Conservation (phyloP, 305 asterid species). For the Caryopteris hybrid region DNA sequence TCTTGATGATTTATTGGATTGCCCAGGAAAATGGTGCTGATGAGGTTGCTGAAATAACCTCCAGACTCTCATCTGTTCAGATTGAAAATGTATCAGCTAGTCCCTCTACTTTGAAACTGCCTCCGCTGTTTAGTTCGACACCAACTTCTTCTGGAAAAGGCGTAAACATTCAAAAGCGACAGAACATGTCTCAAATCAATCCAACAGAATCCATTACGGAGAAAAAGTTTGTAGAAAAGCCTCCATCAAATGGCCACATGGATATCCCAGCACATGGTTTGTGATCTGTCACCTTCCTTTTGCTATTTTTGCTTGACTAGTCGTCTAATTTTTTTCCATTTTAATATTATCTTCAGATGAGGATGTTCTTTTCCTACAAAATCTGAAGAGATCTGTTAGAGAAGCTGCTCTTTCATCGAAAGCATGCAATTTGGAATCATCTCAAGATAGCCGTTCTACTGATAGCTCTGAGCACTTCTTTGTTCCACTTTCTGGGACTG, state of each 20-base stretch:
- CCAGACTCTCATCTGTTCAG: conserved; percentile 75
- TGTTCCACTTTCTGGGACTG: conserved; percentile 72
- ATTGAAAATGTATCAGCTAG: conserved; percentile 75
- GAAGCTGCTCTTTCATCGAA: conserved; percentile 84
- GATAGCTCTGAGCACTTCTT: conserved; percentile 91
- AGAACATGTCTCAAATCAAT: conserved; percentile 45
- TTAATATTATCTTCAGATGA: conserved; percentile 53
- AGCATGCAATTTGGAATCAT: conserved; percentile 56
- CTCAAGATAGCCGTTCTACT: conserved; percentile 80
- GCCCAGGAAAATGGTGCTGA: conserved; percentile 62
- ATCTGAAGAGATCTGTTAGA: conserved; percentile 89
- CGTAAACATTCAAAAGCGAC: conserved; percentile 71
- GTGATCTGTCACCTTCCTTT: conserved; percentile 26
- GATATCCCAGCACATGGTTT: conserved; percentile 63
- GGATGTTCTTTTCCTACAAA: conserved; percentile 62
- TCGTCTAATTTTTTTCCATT: conserved; percentile 8
- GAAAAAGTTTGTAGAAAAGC: conserved; percentile 47
- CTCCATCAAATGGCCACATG: conserved; percentile 33
- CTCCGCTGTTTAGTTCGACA: conserved; percentile 86
- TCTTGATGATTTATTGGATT: conserved; percentile 18
- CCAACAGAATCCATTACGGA: conserved; percentile 50
- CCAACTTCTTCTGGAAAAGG: conserved; percentile 87
- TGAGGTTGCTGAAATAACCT: conserved; percentile 68
- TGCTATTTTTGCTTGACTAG: not conserved
- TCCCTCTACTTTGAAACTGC: conserved; percentile 83